Base-by-base conservation (phyloP, 345 rosid genomes). In the Isatis tinctoria region DNA sequence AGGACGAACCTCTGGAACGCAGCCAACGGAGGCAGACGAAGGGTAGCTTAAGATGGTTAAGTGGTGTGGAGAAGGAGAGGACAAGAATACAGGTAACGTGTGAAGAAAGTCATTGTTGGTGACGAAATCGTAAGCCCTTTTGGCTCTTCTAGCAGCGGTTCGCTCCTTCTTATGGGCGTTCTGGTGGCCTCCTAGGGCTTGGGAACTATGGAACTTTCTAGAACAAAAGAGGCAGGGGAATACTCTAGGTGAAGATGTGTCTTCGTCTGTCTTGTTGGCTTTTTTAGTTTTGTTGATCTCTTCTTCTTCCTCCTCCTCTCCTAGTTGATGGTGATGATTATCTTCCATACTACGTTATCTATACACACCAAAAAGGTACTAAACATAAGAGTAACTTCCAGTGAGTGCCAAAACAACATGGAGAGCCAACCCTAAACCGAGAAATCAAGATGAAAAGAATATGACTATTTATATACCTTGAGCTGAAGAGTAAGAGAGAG, bases 81-180 rank as follows among this genome's bases (percentile, higher is more conserved):
- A 56, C 56, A 82, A 65, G 39, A 71, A 77, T 11, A 65, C 48
- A 58, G 76, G 80, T 77, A 66, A 59, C 73, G 78, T 56, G 81
- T 69, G 76, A 74, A 60, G 65, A 33, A 41, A 57, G 60, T 26
- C 59, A 82, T 57, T 82, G 74, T 59, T 77, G 64, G 65, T 71
- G n/a, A 49, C 67, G 37, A 70, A 86, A 70, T 82, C 87, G 0
- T 85, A 78, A 3, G 78, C 85, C 37, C 88, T 78, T 83, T 84
- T 88, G 26, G 89, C 90, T 69, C 84, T 93, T 74, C 96, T 83
- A 0, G 90, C 93, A 8, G 91, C 88, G 6, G 70, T 83, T 73
- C 98, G 82, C 70, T 93, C 98, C 61, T 85, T 91, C 91, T 89
- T 93, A 85, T 93, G 97, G 13, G 98, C 97, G 36, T 93, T 93